Conservation (phyloP, 2,329 filamentous ascomycete genomes). For the Tolypocladium tropicale region DNA sequence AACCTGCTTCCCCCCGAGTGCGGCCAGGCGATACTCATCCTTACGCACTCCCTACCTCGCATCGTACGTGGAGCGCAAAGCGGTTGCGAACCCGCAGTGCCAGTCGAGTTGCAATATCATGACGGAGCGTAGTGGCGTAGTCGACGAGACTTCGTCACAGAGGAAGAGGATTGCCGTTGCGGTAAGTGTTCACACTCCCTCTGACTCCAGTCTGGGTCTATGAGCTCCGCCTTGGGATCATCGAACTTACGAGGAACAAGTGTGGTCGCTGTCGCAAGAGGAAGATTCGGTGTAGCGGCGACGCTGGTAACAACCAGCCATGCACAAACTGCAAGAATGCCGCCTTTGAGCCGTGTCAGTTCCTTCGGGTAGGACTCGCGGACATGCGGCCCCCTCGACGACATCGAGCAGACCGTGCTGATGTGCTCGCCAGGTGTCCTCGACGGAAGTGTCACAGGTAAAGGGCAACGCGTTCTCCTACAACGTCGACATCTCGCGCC, state of each 20-base stretch:
- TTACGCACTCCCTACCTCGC: constrained; percentile 7
- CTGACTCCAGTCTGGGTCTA: background rate
- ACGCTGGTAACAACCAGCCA: constrained; percentile 62
- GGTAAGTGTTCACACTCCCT: constrained; percentile 27
- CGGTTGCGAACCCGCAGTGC: constrained; percentile 3
- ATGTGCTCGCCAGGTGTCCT: constrained; percentile 16
- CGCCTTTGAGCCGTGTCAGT: constrained; percentile 62
- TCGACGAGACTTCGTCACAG: constrained; percentile 31
- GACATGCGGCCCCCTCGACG: background rate
- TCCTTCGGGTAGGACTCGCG: constrained; percentile 61
- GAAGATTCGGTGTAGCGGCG: constrained; percentile 91
- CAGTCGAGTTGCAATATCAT: constrained; percentile 5
- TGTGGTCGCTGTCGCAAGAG: constrained; percentile 83
- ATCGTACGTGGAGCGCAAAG: constrained; percentile 7
- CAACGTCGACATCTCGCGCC: constrained; percentile 19
- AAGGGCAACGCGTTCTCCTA: constrained; percentile 17
- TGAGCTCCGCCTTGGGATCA: background rate
- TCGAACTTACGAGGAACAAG: constrained; percentile 34
- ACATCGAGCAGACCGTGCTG: background rate
- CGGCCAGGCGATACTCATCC: constrained; percentile 6
- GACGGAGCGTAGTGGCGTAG: constrained; percentile 7
- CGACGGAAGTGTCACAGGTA: constrained; percentile 16
- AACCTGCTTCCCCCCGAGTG: constrained; percentile 7
- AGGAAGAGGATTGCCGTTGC: constrained; percentile 50
- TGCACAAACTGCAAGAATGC: constrained; percentile 77